Base-by-base conservation (phyloP, 2,329 filamentous ascomycete genomes). In the Penicillium olsonii region DNA sequence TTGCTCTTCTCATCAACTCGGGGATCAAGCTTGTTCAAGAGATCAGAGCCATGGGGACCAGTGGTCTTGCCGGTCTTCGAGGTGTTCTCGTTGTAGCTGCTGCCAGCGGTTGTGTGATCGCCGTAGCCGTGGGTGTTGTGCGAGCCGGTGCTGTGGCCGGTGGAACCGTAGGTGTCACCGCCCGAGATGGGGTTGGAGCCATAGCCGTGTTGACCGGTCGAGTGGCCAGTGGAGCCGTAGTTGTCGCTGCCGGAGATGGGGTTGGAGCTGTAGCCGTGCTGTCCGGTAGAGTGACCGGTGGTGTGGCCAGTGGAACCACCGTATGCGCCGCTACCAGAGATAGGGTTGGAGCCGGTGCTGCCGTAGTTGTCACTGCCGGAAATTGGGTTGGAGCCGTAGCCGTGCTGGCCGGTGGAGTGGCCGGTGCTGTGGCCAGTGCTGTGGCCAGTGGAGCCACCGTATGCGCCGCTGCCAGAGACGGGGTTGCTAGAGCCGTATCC, bases 31-130 rank as follows among this genome's bases (percentile, higher is more conserved):
- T 77, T 75, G 65, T 83, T 83, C 19, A 71, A 67, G 2, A 70
- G 7, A 34, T 74, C 73, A 15, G 68, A 73, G 48, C 50, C 61
- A 62, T 81, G 76, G 7, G 74, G 72, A 11, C 77, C 77, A 33
- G 61, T 46, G 4, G 46, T 48, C 22, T 42, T 54, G n/a, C 42
- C 38, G n/a, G 45, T 37, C 14, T 24, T 48, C 9, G 27, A 53
- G 17, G 35, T 45, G 12, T 35, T 27, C 1, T 42, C 18, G n/a
- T 48, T 50, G 27, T 59, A 60, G 48, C 47, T 54, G 39, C 52
- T 58, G n/a, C 50, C 46, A 39, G 50, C 48, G 4, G 50, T 40
- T 9, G 51, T 43, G 31, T 46, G 29, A 14, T 47, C 53, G 34
- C 51, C 51, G 10, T 56, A 51, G 37, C 40, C 50, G 18, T 52